Evolutionary conservation across 2,329 filamentous ascomycete species (phyloP), one percentile per base, ranked within the genome.

Genomic region (Pseudogymnoascus sp.): DNA sequence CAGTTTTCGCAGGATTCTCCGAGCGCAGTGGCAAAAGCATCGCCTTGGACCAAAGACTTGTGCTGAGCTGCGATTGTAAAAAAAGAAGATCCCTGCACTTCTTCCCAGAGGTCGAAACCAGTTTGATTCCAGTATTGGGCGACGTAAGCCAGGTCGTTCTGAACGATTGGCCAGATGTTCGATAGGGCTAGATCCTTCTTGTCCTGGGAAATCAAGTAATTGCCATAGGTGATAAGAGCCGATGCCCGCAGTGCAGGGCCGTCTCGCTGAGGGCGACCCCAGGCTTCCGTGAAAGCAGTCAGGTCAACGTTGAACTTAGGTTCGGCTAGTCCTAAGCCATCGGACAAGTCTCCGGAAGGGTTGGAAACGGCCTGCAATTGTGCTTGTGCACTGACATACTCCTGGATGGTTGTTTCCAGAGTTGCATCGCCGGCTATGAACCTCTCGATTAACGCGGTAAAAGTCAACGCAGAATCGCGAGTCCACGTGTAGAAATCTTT

Each of bases 51-150:
- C 9, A 87, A 77, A n/a, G 84, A 81, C 67, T 89, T 84, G 71
- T 93, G 85, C 64, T 89, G 84, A 42, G 82, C 81, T 2, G 85
- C 83, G 33, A 86, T 76, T 1, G 90, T 94, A 74, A 93, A 95
- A 78, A 92, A 94, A 0, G 89, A 92, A 21, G 84, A 87, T 38
- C 89, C 88, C 25, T 80, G 78, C 9, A 92, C 84, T 72, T 94
- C 91, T 72, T 94, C 91, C 91, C 91, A 94, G 2, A 95, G 80
- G 72, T 95, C 91, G 69, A 85, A 94, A 0, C 80, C 80, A 5
- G 80, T 80, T 63, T 80, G 74, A 63, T 81, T 83, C 84, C 87
- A 90, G 76, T 90, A 90, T 69, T 90, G 84, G 1, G 85, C 81
- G 5, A 91, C 85, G 65, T 93, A 94, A 44, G 80, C 81, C 35